phyloP scores from a whole-genome alignment of 805 yeast species.

The Kluyveromyces siamensis region DNA sequence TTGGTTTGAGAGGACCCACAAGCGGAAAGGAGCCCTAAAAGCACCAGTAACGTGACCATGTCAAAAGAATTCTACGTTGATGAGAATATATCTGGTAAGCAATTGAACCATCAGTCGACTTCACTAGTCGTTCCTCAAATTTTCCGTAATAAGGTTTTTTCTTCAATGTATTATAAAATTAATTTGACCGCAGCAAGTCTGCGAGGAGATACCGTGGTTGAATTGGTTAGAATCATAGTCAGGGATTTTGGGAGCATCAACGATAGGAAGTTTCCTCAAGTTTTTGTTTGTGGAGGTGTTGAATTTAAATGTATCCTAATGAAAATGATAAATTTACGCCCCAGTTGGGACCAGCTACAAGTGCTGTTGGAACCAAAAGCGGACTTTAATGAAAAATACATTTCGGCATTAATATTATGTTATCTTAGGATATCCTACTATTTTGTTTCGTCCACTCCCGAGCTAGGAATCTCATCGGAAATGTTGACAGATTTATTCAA shows the following conservation, averaged over 20 bases:
- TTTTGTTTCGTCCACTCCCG: conserved; percentile 24
- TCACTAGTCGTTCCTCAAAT: conserved; percentile 26
- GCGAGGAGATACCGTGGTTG: conserved; percentile 23
- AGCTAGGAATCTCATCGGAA: conserved; percentile 28
- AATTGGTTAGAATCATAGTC: conserved; percentile 14
- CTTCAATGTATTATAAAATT: conserved; percentile 23
- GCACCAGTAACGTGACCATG: conserved; percentile 6
- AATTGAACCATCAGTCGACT: conserved; percentile 26
- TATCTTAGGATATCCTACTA: conserved; percentile 42
- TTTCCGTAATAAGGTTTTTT: conserved; percentile 24
- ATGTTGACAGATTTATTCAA: conserved; percentile 33
- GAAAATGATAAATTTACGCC: conserved; percentile 69
- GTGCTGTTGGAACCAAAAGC: conserved; percentile 35
- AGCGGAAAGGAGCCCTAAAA: neutral
- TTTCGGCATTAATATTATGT: conserved; percentile 43
- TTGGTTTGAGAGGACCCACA: neutral
- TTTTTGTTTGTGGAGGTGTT: conserved; percentile 23
- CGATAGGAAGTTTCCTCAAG: conserved; percentile 8
- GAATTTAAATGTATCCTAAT: conserved; percentile 52
- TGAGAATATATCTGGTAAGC: conserved; percentile 20
- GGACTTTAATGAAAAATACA: conserved; percentile 51
- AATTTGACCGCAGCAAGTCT: conserved; percentile 17
- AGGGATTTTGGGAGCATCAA: conserved; percentile 21
- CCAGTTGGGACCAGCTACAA: conserved; percentile 31
- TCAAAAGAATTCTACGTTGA: conserved; percentile 25